A percentile compares a stretch with the other conserved stretches of the same genome.
Conservation (phyloP, 495 filamentous ascomycete species). For the Parathielavia hyrcaniae region DNA sequence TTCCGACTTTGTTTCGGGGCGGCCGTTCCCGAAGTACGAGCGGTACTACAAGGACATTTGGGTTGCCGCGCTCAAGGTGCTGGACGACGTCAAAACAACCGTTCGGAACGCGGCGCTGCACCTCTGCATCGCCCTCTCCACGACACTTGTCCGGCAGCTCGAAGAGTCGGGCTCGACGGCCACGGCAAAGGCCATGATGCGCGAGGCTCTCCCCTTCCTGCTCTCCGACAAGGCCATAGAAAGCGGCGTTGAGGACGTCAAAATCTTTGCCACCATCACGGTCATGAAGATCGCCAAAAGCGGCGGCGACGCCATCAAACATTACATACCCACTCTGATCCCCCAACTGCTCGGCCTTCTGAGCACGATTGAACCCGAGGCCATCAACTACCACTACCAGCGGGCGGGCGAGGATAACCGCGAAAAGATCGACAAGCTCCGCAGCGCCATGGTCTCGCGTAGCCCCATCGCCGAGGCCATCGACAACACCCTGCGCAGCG, state of each 20-base stretch:
- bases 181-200: slow-evolving; percentile 69
- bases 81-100: slow-evolving; percentile 92
- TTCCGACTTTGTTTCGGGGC: slow-evolving; percentile 72
- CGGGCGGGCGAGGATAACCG: slow-evolving; percentile 81
- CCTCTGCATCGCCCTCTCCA: slow-evolving; percentile 74
- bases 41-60: slow-evolving; percentile 80
- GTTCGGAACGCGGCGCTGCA: slow-evolving; percentile 74
- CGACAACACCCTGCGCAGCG: slow-evolving; percentile 78
- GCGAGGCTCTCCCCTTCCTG: slow-evolving; percentile 80
- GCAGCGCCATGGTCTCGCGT: slow-evolving; percentile 67
- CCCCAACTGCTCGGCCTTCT: slow-evolving; percentile 73
- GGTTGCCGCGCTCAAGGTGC: slow-evolving; percentile 69
- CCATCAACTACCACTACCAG: slow-evolving; percentile 85
- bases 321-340: slow-evolving; percentile 74
- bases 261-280: slow-evolving; percentile 63
- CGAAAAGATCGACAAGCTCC: slow-evolving; percentile 77
- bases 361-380: slow-evolving; percentile 79
- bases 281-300: slow-evolving; percentile 85
- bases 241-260: slow-evolving; percentile 78
- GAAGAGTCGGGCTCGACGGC: slow-evolving; percentile 68
- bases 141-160: slow-evolving; percentile 75
- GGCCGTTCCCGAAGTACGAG: slow-evolving; percentile 70
- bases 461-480: slow-evolving; percentile 94
- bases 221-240: slow-evolving; percentile 85
- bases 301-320: slow-evolving; percentile 63